These are phyloP conservation scores for Tylopilus plumbeoviolaceoides DNA, from an alignment of 768 basidiomycete genomes.

Conservation along the genomic window DNA sequence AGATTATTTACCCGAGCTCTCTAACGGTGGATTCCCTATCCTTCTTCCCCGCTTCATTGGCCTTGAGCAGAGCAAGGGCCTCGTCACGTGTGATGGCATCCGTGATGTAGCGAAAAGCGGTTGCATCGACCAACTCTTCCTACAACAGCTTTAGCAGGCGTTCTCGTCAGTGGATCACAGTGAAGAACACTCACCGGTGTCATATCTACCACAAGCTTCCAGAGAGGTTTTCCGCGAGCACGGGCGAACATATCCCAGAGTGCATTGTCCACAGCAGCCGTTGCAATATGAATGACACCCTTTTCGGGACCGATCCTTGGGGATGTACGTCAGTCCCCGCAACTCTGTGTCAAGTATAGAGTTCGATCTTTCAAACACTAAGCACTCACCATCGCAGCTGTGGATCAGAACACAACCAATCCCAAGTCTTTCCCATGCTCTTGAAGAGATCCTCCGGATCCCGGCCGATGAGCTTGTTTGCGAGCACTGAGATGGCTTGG, in stretches of 20 bases:
- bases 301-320: slow-evolving; percentile 89
- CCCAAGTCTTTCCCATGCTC: slow-evolving; percentile 91
- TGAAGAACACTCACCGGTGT: slow-evolving; percentile 50
- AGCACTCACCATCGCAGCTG: slow-evolving; percentile 76
- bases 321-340: not conserved
- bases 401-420: slow-evolving; percentile 80
- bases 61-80: slow-evolving; percentile 77
- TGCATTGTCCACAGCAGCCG: slow-evolving; percentile 87
- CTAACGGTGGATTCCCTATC: slow-evolving; percentile 70
- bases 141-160: slow-evolving; percentile 22
- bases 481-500: slow-evolving; percentile 73
- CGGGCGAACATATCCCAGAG: slow-evolving; percentile 93
- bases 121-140: slow-evolving; percentile 76
- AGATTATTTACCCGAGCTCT: slow-evolving; percentile 50
- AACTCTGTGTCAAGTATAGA: not conserved
- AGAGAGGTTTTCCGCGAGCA: slow-evolving; percentile 77
- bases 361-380: not conserved
- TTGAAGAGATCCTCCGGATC: slow-evolving; percentile 77
- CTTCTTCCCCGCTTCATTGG: slow-evolving; percentile 70
- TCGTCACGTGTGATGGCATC: slow-evolving; percentile 92
- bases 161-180: not conserved
- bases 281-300: slow-evolving; percentile 89
- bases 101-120: slow-evolving; percentile 86
- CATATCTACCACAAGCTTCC: slow-evolving; percentile 93
- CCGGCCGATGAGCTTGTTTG: slow-evolving; percentile 77